These are phyloP conservation scores for Capillidium rhysosporum DNA, from an alignment of 371 early-diverging fungal genomes.

Conservation along the genomic window DNA sequence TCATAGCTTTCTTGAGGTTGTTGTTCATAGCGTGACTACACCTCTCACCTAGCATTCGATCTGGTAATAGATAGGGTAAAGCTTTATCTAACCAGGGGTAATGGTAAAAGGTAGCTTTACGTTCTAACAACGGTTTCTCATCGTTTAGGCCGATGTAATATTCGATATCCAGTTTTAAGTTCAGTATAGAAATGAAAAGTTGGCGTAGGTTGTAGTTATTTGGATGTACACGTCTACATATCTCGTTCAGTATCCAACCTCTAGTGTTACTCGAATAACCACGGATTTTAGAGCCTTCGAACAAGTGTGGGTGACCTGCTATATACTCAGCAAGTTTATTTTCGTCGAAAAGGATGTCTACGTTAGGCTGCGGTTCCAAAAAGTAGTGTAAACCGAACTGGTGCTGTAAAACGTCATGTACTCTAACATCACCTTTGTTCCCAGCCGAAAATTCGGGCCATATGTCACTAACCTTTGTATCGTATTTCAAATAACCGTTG, in stretches of 20 bases:
- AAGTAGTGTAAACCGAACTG: slow-evolving; percentile 34
- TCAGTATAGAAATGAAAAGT: slow-evolving; percentile 27
- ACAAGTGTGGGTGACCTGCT: slow-evolving; percentile 40
- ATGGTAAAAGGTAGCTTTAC: not conserved
- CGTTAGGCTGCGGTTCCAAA: slow-evolving; percentile 12
- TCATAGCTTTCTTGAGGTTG: too few relatives aligned
- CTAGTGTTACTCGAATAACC: slow-evolving; percentile 40
- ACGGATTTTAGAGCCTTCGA: slow-evolving; percentile 21
- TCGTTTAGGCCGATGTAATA: slow-evolving; percentile 14
- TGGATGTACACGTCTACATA: slow-evolving; percentile 34
- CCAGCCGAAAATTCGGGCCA: slow-evolving; percentile 65
- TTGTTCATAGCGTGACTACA: too few relatives aligned
- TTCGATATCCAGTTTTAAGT: slow-evolving; percentile 20
- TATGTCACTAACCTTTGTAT: slow-evolving; percentile 26
- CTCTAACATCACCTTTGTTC: slow-evolving; percentile 47
- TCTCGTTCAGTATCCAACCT: slow-evolving; percentile 55
- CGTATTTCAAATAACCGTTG: slow-evolving; percentile 27
- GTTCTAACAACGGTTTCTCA: not conserved
- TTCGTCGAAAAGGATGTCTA: not conserved
- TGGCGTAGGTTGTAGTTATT: slow-evolving; percentile 30
- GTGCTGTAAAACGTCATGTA: slow-evolving; percentile 36
- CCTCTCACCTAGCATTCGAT: too few relatives aligned
- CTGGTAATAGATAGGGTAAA: not conserved
- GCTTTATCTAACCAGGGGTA: not conserved
- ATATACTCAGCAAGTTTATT: slow-evolving; percentile 9